Base-by-base conservation (phyloP, 352 stramenopile genomes). In the Chrysophaeum taylorii region DNA sequence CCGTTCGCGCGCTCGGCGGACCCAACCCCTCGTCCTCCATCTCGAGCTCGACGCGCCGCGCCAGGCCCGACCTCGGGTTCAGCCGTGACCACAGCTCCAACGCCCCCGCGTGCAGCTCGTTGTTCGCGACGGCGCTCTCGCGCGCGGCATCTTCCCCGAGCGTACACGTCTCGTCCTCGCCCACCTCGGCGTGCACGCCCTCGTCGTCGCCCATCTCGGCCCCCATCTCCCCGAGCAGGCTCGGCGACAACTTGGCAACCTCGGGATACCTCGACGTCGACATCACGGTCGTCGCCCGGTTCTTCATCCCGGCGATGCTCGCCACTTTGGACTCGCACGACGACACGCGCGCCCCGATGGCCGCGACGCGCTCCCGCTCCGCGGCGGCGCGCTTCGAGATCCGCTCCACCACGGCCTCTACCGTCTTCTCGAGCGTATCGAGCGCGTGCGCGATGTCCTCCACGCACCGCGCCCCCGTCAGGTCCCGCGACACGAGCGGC, bases 281-380 rank as follows among this genome's bases (percentile, higher is more conserved):
- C 25, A 62, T 38, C 2, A 62, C 27, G 2, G 50, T 62, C 50
- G 50, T 62, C 50, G 50, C 50, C 5, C 50, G 50, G n/a, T 62
- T 62, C 50, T 36, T 62, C 50, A 62, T 62, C 15, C 5, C 27
- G 7, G 9, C 27, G 50, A 62, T 62, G 5, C 9, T 21, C 50
- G 27, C n/a, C 1, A 62, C 50, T 31, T 62, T 62, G 25, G 50
- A 25, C 50, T 62, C 50, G 50, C 50, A 62, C 9, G 45, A 57
- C 9, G 41, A 48, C 25, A 62, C 27, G 50, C 50, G 50, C 25
- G 16, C 50, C 25, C 38, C 14, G 25, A 62, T 37, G n/a, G 50
- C 50, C 25, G 50, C 23, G 27, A 62, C 50, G 50, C 50, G 50
- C 5, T 15, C 2, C 23, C 50, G 50, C 50, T 62, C 50, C 5